Base-by-base conservation (phyloP, 129 eudicot species). In the Sambucus nigra region DNA sequence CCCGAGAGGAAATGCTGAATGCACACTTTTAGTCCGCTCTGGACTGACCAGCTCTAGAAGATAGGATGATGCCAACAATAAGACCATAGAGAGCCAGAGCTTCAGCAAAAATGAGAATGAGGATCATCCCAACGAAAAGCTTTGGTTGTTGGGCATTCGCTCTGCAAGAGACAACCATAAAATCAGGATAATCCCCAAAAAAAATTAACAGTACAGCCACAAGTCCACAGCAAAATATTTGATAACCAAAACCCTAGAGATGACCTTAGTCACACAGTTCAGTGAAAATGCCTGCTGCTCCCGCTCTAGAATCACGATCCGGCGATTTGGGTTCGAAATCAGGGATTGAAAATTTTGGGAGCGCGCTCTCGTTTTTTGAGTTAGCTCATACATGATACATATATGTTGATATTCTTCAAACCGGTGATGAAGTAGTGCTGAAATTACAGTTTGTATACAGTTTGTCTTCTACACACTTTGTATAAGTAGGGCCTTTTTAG, bases 21-120 rank as follows among this genome's bases (percentile, higher is more conserved):
- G 18, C 4, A 3, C 18, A 40, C 20, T 1, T 42, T 35, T 55
- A 53, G 44, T 53, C 59, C 12, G 59, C 59, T 53, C 59, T 53
- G 59, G 59, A 53, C 39, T 53, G 59, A 16, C 59, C 59, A 53
- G 61, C 61, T 18, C 61, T 26, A 11, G 61, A 55, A 23, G 61
- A 55, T 15, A 55, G 44, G 25, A 55, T 55, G 27, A 55, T 55
- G 31, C 61, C 61, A 33, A 55, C 61, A 55, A 55, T 55, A 38
- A 55, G 61, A 29, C 61, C 61, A 14, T 55, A 55, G 18, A 55
- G 48, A 19, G 61, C 61, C 27, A 55, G 27, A 11, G 59, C 48
- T 42, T 42, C 48, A 42, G 48, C 48, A 29, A 53, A 53, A 53
- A 53, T 53, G 21, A 53, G 59, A 31, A 53, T 53, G 41, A 53